phyloP scores from a whole-genome alignment of 257 asterid genomes.

The Przewalskia tangutica region DNA sequence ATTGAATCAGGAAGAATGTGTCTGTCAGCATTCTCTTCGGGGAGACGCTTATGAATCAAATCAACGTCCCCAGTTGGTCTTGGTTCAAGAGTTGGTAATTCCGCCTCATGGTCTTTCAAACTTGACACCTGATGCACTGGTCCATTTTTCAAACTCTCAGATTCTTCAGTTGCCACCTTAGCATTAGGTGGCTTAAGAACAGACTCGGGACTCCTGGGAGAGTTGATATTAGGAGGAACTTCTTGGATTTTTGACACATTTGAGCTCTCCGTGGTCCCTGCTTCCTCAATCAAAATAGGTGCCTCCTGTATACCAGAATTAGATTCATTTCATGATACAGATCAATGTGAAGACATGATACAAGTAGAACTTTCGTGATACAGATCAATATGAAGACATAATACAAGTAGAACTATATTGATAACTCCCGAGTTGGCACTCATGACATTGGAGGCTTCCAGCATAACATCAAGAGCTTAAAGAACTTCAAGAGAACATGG shows the following conservation, averaged over 20 bases:
- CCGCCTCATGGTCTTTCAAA: neutral
- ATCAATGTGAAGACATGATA: neutral
- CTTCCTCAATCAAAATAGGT: conserved; percentile 17
- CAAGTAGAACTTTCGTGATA: neutral
- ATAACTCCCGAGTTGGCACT: neutral
- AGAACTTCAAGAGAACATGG: neutral
- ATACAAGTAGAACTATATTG: neutral
- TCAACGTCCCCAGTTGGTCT: neutral
- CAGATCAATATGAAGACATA: neutral
- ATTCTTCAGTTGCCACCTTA: neutral
- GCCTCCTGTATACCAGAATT: conserved; percentile 21
- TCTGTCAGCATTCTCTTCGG: neutral
- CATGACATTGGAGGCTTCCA: neutral
- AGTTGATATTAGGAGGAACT: neutral
- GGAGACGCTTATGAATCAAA: neutral
- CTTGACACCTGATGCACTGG: neutral
- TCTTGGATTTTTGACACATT: conserved; percentile 14
- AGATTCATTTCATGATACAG: neutral
- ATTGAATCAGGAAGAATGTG: neutral
- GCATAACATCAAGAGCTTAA: neutral
- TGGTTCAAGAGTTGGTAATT: neutral
- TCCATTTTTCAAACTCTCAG: neutral
- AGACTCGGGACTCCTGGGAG: neutral
- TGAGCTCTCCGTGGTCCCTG: conserved; percentile 5
- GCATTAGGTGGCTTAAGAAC: neutral